These are phyloP conservation scores for Aspergillus ibericus DNA, from an alignment of 2,329 filamentous ascomycete species.

Conservation along the genomic window DNA sequence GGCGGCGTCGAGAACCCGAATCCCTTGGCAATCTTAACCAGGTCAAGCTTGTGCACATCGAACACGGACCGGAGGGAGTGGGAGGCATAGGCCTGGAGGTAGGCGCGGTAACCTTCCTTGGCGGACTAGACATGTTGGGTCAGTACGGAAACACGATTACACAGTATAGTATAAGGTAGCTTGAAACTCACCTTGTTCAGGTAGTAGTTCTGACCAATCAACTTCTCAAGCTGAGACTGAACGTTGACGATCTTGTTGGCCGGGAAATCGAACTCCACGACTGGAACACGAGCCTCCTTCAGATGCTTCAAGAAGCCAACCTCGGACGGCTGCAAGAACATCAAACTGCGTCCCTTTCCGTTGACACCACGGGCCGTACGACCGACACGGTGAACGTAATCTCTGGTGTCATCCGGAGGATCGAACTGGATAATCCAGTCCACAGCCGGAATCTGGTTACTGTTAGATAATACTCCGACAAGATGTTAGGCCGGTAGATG, in stretches of 20 bases:
- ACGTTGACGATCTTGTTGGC: constrained; percentile 88
- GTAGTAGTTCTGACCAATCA: constrained; percentile 95
- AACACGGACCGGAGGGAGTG: constrained; percentile 82
- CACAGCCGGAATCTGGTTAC: constrained; percentile 74
- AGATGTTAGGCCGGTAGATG: not conserved
- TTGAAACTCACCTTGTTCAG: constrained; percentile 70
- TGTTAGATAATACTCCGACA: constrained; percentile 20
- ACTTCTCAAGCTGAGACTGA: constrained; percentile 86
- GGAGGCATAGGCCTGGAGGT: constrained; percentile 91
- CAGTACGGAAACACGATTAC: constrained; percentile 3
- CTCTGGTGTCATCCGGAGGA: constrained; percentile 83
- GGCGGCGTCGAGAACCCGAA: constrained; percentile 79
- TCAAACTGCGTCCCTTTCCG: constrained; percentile 80
- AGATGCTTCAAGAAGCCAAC: constrained; percentile 89
- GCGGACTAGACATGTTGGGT: constrained; percentile 50
- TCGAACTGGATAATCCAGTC: constrained; percentile 98
- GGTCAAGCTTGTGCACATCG: constrained; percentile 77
- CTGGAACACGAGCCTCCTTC: constrained; percentile 85
- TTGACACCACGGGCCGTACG: constrained; percentile 85
- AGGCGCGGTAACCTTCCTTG: constrained; percentile 77
- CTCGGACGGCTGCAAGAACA: constrained; percentile 91
- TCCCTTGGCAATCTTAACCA: constrained; percentile 79
- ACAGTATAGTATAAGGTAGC: not conserved
- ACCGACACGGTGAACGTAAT: constrained; percentile 95
- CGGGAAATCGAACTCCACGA: constrained; percentile 96